Conservation (phyloP, 306 rosid genomes). For the Malus orientalis region DNA sequence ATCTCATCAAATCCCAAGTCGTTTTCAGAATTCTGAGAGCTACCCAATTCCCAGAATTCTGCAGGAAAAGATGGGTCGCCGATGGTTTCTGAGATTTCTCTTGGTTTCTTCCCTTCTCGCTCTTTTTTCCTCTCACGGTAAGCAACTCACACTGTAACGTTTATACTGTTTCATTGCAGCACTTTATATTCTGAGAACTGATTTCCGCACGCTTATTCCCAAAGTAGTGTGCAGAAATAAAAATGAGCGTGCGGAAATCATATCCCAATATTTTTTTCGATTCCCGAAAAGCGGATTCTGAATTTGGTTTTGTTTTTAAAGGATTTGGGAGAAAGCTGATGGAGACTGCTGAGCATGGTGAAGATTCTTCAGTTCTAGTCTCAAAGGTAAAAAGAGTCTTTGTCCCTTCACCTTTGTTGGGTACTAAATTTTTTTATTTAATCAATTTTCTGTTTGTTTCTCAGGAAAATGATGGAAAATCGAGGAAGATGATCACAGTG, state of each 20-base stretch:
- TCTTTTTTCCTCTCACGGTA: constrained; percentile 49
- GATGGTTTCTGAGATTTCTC: constrained; percentile 38
- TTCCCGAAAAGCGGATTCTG: background rate
- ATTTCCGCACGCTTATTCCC: no score
- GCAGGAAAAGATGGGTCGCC: constrained; percentile 37
- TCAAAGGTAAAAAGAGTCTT: constrained; percentile 15
- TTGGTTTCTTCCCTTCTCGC: constrained; percentile 36
- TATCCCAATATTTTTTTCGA: background rate
- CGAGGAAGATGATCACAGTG: constrained; percentile 17
- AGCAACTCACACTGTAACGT: background rate
- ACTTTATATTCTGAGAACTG: no score
- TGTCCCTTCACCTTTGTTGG: no score
- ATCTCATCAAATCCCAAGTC: background rate
- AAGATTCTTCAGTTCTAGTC: background rate
- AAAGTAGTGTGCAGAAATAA: no score
- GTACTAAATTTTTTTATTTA: no score
- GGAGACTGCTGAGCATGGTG: constrained; percentile 9
- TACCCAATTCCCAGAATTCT: constrained; percentile 19
- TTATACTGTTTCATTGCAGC: background rate
- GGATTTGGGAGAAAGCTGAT: constrained; percentile 42
- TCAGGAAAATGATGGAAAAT: constrained; percentile 21
- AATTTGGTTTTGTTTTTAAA: constrained; percentile 7
- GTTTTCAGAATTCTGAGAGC: constrained; percentile 9
- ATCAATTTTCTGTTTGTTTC: background rate
- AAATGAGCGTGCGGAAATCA: no score